Evolutionary conservation across 2,329 filamentous ascomycete species (phyloP), one percentile per base, ranked within the genome.

Genomic region (Rutstroemia sp.): DNA sequence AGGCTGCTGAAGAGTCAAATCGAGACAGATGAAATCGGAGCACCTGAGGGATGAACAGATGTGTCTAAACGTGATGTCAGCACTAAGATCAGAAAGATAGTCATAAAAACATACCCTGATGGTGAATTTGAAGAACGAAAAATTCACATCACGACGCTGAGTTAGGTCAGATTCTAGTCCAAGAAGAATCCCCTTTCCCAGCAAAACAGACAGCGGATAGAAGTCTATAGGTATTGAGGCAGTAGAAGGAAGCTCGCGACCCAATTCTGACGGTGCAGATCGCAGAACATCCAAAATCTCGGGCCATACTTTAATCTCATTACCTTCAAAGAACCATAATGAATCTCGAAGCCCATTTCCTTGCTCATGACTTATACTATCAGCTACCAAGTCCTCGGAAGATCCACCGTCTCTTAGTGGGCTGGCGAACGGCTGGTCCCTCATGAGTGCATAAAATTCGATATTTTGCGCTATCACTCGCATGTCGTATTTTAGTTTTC

Each of bases 401-500:
- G 53, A 45, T 10, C 56, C 60, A 4, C 51, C 34, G 51, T 55
- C 52, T 41, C 61, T 57, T 5, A 59, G 56, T 19, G 58, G 56
- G 16, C 59, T 63, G 39, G 61, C 58, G 12, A 63, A 54, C 6
- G 83, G 83, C 65, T 95, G 88, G 67, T 99, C 94, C 61, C 92
- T 85, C 83, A 95, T 95, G 65, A 94, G 83, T 54, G 87, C 86
- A 69, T 96, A 96, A 66, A 94, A 97, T 70, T 99, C 94, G 42
- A 97, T 91, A 65, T 95, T 95, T 66, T 96, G 90, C 12, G 92
- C 91, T 68, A 99, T 87, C 58, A 97, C 87, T 9, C 92, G 87
- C 94, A 99, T 99, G 68, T 97, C 92, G 68, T 99, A 99, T 74
- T 96, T 97, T 51, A 96, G 78, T 64, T 91, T 87, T 5, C 89